phyloP scores from a whole-genome alignment of 805 yeast genomes.

The Kuraishia ogatae region DNA sequence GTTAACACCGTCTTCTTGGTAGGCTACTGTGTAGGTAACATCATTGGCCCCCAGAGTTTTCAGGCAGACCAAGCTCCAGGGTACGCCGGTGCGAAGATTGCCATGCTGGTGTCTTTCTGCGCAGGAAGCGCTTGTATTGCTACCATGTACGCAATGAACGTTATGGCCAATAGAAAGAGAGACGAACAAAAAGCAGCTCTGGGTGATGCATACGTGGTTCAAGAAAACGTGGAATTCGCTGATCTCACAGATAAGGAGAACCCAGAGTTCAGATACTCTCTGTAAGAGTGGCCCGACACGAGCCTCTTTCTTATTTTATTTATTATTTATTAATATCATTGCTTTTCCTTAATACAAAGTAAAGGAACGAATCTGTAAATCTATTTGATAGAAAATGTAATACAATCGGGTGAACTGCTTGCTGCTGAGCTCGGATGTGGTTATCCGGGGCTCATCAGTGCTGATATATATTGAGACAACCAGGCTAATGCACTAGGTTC shows the following conservation, averaged over 20 bases:
- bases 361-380: too few species aligned
- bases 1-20: conserved; percentile 35
- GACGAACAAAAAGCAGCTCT: conserved; percentile 16
- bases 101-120: conserved; percentile 21
- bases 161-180: conserved; percentile 27
- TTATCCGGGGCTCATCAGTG: background rate
- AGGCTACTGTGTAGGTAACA: conserved; percentile 46
- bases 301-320: too few species aligned
- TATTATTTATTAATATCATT: too few species aligned
- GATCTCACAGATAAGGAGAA: conserved; percentile 48
- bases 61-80: conserved; percentile 32
- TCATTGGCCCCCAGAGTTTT: conserved; percentile 48
- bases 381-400: too few species aligned
- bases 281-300: too few species aligned
- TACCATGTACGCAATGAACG: conserved; percentile 17
- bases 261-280: conserved; percentile 38
- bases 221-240: conserved; percentile 30
- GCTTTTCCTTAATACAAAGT: background rate
- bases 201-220: conserved; percentile 11
- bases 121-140: conserved; percentile 7
- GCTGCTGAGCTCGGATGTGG: background rate
- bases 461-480: too few species aligned
- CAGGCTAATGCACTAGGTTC: background rate
- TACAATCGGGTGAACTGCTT: too few species aligned
- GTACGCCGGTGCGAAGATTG: conserved; percentile 29